These are phyloP conservation scores for Oenanthe javanica DNA, from an alignment of 140 eudicot species.

Conservation along the genomic window DNA sequence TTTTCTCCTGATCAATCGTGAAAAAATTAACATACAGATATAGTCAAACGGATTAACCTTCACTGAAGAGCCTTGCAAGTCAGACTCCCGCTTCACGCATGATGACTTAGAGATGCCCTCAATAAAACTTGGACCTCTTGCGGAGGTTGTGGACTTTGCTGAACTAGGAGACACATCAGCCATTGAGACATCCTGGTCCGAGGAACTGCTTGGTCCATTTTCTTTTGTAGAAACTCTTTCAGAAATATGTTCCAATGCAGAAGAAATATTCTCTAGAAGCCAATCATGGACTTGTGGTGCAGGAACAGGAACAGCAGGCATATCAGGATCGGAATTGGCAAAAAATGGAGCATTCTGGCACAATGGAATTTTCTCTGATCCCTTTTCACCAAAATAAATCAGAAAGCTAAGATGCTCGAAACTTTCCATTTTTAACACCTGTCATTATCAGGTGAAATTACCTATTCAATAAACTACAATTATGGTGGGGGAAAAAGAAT, in stretches of 20 bases:
- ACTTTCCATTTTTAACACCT: slow-evolving; percentile 84
- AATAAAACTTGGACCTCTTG: slow-evolving; percentile 75
- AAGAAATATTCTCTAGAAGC: slow-evolving; percentile 69
- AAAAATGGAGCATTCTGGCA: slow-evolving; percentile 89
- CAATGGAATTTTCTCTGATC: slow-evolving; percentile 61
- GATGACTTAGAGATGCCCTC: slow-evolving; percentile 93
- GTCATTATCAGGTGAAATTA: slow-evolving; percentile 14
- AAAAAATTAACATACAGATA: neutral
- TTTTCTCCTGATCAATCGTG: neutral
- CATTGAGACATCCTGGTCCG: slow-evolving; percentile 86
- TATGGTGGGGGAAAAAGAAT: neutral
- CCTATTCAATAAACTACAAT: neutral
- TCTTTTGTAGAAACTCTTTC: slow-evolving; percentile 79
- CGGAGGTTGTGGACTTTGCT: slow-evolving; percentile 47
- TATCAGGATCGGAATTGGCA: slow-evolving; percentile 97
- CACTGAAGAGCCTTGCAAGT: slow-evolving; percentile 74
- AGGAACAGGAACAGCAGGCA: slow-evolving; percentile 96
- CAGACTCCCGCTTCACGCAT: slow-evolving; percentile 75
- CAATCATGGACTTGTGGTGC: slow-evolving; percentile 84
- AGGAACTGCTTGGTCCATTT: slow-evolving; percentile 65
- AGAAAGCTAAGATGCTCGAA: slow-evolving; percentile 81
- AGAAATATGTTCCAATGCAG: slow-evolving; percentile 63
- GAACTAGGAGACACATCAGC: slow-evolving; percentile 55
- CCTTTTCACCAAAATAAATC: slow-evolving; percentile 75
- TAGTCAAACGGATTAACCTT: slow-evolving; percentile 35